Evolutionary conservation across 306 rosid species (phyloP).

Genomic region (Chamaecrista fasciculata): DNA sequence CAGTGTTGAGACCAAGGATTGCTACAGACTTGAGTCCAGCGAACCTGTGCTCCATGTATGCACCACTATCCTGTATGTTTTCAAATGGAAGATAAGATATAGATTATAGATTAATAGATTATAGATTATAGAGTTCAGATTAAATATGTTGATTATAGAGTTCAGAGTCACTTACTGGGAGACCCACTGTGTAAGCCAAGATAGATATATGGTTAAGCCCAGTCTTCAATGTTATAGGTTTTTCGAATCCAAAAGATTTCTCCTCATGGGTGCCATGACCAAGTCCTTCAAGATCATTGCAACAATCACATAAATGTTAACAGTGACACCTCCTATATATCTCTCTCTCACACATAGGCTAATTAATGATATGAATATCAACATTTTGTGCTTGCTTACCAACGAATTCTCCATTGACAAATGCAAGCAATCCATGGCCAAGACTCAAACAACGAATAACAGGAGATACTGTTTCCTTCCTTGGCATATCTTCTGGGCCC

Average conservation of each 20-base stretch:
- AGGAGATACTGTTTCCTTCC: constrained; percentile 38
- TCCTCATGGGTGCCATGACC: constrained; percentile 66
- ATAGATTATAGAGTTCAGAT: background rate
- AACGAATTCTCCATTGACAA: constrained; percentile 55
- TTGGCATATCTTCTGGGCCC: constrained; percentile 45
- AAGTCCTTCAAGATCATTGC: constrained; percentile 41
- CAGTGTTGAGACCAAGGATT: constrained; percentile 57
- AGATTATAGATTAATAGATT: background rate
- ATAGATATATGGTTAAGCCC: constrained; percentile 58
- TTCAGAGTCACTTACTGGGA: constrained; percentile 60
- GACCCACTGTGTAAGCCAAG: constrained; percentile 60
- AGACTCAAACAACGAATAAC: constrained; percentile 56
- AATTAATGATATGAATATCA: background rate
- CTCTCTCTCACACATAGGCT: background rate
- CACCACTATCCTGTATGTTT: constrained; percentile 77
- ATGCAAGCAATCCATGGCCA: constrained; percentile 71
- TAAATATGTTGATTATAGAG: background rate
- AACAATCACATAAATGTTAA: background rate
- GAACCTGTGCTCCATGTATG: constrained; percentile 90
- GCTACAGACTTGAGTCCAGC: constrained; percentile 61
- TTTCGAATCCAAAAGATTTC: constrained; percentile 48
- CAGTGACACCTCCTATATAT: too few relatives aligned
- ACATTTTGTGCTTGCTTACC: constrained; percentile 45
- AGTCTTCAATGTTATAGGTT: constrained; percentile 31
- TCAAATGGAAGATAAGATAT: background rate